A percentile compares a stretch with the other conserved stretches of the same genome.
Conservation (phyloP, 257 asterid species). For the Nicotiana otophora region DNA sequence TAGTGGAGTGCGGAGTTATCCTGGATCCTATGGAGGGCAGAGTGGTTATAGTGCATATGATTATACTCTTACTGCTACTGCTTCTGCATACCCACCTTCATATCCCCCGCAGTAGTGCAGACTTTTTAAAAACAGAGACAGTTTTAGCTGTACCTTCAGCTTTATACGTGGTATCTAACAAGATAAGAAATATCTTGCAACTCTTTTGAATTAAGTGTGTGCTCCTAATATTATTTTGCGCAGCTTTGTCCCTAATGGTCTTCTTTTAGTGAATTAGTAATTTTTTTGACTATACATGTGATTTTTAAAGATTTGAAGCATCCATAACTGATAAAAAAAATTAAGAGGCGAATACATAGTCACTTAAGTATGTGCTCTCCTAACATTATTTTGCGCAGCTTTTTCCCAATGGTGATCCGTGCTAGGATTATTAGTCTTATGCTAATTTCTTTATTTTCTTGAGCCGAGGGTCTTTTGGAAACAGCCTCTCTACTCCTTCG, state of each 20-base stretch:
- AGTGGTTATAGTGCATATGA: slow-evolving; percentile 12
- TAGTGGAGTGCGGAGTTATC: slow-evolving; percentile 1
- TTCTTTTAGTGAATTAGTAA: too few relatives aligned
- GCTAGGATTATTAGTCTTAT: too few relatives aligned
- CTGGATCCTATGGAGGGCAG: slow-evolving; percentile 13
- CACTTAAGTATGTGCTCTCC: too few relatives aligned
- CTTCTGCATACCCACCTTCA: slow-evolving; percentile 15
- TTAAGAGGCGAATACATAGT: too few relatives aligned
- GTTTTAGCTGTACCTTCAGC: background rate
- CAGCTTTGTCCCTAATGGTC: background rate
- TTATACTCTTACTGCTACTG: slow-evolving; percentile 5
- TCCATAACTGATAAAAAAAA: too few relatives aligned
- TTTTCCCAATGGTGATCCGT: too few relatives aligned
- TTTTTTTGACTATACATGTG: too few relatives aligned
- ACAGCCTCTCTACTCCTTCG: too few relatives aligned
- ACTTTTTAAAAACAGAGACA: background rate
- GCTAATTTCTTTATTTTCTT: too few relatives aligned
- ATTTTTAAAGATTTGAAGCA: too few relatives aligned
- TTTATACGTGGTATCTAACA: background rate
- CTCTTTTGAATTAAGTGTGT: background rate
- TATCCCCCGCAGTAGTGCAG: slow-evolving; percentile 11
- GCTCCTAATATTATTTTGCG: background rate
- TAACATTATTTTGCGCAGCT: too few relatives aligned
- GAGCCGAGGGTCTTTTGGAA: too few relatives aligned
- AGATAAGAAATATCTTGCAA: background rate